These are phyloP conservation scores for Suhomyces xylopsoci DNA, from an alignment of 805 yeast species.

Conservation along the genomic window DNA sequence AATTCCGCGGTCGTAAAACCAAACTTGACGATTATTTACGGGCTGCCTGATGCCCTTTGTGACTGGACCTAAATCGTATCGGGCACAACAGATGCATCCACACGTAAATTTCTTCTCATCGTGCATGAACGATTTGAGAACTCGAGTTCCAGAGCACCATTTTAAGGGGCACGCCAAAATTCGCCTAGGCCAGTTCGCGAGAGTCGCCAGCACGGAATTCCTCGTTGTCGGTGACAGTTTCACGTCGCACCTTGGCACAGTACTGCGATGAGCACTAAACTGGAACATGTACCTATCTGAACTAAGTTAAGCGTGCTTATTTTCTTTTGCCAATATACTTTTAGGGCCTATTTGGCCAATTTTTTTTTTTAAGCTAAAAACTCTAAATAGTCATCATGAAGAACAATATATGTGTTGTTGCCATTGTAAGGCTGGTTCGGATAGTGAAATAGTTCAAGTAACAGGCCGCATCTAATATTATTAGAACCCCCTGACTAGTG, in stretches of 20 bases:
- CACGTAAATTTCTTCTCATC: not conserved
- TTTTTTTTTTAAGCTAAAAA: not conserved
- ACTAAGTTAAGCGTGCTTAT: not conserved
- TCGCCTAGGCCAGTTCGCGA: too few relatives aligned
- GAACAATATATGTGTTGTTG: not conserved
- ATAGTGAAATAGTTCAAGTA: not conserved
- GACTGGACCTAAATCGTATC: not conserved
- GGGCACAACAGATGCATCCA: not conserved
- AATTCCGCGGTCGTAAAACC: not conserved
- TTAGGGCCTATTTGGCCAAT: not conserved
- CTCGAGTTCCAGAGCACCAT: not conserved
- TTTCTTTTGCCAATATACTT: not conserved
- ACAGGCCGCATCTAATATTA: not conserved
- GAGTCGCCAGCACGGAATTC: not conserved
- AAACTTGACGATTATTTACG: not conserved
- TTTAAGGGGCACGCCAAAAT: not conserved
- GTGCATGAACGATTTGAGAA: not conserved
- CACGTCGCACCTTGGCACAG: not conserved
- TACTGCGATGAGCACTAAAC: not conserved
- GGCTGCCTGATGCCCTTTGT: not conserved
- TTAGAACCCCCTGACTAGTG: not conserved
- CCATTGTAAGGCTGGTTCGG: not conserved
- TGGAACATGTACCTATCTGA: not conserved
- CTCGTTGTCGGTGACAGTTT: not conserved
- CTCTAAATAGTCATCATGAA: not conserved